A percentile compares a stretch with the other conserved stretches of the same genome.
Conservation (phyloP, 2,329 filamentous ascomycete genomes). For the Venturiaceae sp. region DNA sequence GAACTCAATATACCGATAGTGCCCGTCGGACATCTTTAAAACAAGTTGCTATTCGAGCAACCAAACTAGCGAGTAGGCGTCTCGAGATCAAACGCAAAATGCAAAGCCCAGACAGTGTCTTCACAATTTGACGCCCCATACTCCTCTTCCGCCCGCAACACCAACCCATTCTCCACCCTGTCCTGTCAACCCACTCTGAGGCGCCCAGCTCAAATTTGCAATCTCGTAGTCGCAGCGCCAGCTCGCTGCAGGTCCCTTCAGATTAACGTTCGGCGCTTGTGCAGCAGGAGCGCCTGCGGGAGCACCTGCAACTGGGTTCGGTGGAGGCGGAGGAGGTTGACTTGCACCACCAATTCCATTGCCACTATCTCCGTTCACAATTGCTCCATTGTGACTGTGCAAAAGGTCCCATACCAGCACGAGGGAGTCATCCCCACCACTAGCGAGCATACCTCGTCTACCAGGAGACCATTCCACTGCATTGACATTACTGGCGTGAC, state of each 20-base stretch:
- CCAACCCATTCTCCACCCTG: conserved; percentile 78
- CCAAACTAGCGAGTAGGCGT: no score
- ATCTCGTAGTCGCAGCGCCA: conserved; percentile 87
- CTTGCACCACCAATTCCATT: conserved; percentile 18
- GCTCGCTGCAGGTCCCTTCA: conserved; percentile 60
- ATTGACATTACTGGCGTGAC: conserved; percentile 77
- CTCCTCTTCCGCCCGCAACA: conserved; percentile 67
- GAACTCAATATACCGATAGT: not conserved
- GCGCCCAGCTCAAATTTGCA: conserved; percentile 76
- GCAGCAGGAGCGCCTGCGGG: not conserved
- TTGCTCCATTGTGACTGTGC: conserved; percentile 48
- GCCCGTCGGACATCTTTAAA: not conserved
- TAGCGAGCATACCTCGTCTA: conserved; percentile 78
- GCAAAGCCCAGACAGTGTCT: no score
- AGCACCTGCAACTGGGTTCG: conserved; percentile 12
- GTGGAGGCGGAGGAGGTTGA: conserved; percentile 20
- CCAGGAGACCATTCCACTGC: conserved; percentile 93
- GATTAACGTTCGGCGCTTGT: conserved; percentile 19
- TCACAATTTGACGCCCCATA: conserved; percentile 62
- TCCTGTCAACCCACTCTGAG: conserved; percentile 53
- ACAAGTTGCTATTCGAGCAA: not conserved
- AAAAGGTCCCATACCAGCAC: conserved; percentile 92
- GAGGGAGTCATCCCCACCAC: conserved; percentile 82
- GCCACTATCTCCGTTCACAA: conserved; percentile 32
- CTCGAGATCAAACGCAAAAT: no score